Percentiles rank a stretch among this genome's conserved stretches.
These are phyloP conservation scores for Trichocladium antarcticum DNA, from an alignment of 495 filamentous ascomycete species.

Conservation along the genomic window DNA sequence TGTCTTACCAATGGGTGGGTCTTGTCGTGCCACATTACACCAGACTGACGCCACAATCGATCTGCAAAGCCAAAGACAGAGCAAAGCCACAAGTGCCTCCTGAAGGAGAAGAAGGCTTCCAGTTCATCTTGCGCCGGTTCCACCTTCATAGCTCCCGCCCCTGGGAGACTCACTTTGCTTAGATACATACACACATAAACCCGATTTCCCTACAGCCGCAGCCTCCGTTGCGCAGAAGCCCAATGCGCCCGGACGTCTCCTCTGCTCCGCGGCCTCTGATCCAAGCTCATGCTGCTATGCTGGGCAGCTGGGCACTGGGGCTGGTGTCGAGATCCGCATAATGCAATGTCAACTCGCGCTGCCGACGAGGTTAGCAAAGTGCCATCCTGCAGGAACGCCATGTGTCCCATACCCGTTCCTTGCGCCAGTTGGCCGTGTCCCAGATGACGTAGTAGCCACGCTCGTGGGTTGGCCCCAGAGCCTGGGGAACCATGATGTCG, in stretches of 20 bases:
- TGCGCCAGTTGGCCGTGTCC: constrained; percentile 73
- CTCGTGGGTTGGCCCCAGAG: constrained; percentile 57
- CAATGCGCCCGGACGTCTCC: too few relatives aligned
- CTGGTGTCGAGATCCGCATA: constrained; percentile 56
- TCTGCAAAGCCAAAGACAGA: too few relatives aligned
- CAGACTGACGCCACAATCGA: neutral
- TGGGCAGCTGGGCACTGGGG: constrained; percentile 1
- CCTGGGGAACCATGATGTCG: constrained; percentile 57
- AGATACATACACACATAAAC: constrained; percentile 6
- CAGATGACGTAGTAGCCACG: constrained; percentile 83
- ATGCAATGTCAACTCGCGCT: constrained; percentile 70
- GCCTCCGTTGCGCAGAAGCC: neutral
- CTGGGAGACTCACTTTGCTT: neutral
- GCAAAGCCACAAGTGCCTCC: neutral
- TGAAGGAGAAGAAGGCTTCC: neutral
- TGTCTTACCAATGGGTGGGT: too few relatives aligned
- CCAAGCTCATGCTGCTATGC: constrained; percentile 1
- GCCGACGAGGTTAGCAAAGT: constrained; percentile 5
- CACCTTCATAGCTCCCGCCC: constrained; percentile 4
- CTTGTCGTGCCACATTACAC: neutral
- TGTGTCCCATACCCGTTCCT: constrained; percentile 59
- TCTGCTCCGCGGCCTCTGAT: too few relatives aligned
- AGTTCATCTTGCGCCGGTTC: constrained; percentile 1
- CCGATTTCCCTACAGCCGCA: neutral
- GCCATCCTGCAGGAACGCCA: neutral